phyloP scores from a whole-genome alignment of 345 rosid species.

The Salix dunnii region DNA sequence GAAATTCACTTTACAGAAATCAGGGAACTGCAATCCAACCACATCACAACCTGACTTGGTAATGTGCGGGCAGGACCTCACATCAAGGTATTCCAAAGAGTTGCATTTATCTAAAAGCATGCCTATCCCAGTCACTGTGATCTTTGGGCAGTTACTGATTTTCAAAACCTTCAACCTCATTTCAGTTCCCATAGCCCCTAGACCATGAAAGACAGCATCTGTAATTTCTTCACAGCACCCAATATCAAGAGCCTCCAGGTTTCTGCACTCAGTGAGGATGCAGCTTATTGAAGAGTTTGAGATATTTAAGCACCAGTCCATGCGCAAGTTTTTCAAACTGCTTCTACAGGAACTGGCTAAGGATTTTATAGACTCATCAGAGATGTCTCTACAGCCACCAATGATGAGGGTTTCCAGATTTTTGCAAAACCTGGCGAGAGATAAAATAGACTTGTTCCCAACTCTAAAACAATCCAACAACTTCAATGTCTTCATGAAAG shows the following conservation, averaged over 20 bases:
- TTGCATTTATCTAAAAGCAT: slow-evolving; percentile 64
- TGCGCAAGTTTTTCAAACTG: slow-evolving; percentile 68
- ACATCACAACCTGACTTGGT: slow-evolving; percentile 71
- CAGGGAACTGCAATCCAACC: slow-evolving; percentile 73
- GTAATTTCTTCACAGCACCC: slow-evolving; percentile 89
- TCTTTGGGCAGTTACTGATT: slow-evolving; percentile 68
- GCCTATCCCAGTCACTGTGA: slow-evolving; percentile 62
- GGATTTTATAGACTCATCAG: slow-evolving; percentile 54
- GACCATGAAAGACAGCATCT: slow-evolving; percentile 54
- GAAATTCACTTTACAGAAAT: slow-evolving; percentile 74
- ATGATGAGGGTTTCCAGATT: slow-evolving; percentile 72
- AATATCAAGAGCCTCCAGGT: slow-evolving; percentile 78
- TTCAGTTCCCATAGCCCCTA: slow-evolving; percentile 32
- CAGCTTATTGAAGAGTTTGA: slow-evolving; percentile 66
- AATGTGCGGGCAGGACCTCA: slow-evolving; percentile 74
- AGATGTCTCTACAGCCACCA: slow-evolving; percentile 76
- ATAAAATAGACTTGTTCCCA: slow-evolving; percentile 55
- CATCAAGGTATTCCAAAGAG: slow-evolving; percentile 69
- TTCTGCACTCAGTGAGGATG: slow-evolving; percentile 61
- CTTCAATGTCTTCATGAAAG: slow-evolving; percentile 68
- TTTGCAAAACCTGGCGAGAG: slow-evolving; percentile 61
- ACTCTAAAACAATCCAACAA: slow-evolving; percentile 77
- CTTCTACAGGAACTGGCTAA: slow-evolving; percentile 59
- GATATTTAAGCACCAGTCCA: slow-evolving; percentile 90
- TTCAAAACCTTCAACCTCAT: slow-evolving; percentile 63